Evolutionary conservation across 106 monocot species (phyloP).

Genomic region (Acorus gramineus): DNA sequence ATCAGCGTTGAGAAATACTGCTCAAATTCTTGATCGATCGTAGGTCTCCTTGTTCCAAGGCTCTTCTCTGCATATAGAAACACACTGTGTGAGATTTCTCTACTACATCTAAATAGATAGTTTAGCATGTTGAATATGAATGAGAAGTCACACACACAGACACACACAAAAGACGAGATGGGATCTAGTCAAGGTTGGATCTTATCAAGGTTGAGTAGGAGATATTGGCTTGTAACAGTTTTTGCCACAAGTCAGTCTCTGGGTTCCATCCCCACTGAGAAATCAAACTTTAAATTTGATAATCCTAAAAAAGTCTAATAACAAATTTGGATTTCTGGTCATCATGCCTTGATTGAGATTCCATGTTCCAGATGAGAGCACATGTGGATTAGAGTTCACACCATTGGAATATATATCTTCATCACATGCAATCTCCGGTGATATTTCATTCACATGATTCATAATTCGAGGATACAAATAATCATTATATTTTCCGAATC

Average conservation of each 20-base stretch:
- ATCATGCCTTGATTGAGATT: conserved; percentile 20
- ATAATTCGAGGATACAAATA: conserved; percentile 3
- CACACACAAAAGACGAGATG: neutral
- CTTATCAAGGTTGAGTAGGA: too few species aligned
- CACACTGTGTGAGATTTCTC: neutral
- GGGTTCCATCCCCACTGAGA: too few species aligned
- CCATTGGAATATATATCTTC: conserved; percentile 34
- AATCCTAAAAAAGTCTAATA: too few species aligned
- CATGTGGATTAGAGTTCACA: conserved; percentile 6
- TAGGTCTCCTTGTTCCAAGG: conserved; percentile 25
- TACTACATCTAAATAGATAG: neutral
- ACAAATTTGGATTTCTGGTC: too few species aligned
- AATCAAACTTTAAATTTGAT: too few species aligned
- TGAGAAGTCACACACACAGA: neutral
- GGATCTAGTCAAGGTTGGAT: too few species aligned
- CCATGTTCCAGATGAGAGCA: conserved; percentile 17
- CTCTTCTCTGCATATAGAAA: conserved; percentile 25
- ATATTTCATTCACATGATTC: conserved; percentile 3
- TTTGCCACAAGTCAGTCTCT: too few species aligned
- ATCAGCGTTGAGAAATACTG: conserved; percentile 71
- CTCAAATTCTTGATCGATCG: conserved; percentile 89
- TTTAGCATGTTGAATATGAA: neutral
- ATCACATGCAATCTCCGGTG: conserved; percentile 1
- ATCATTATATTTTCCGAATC: conserved; percentile 5
- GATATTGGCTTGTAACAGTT: too few species aligned